Evolutionary conservation across 768 basidiomycete species (phyloP).

Genomic region (Auricularia sp.): DNA sequence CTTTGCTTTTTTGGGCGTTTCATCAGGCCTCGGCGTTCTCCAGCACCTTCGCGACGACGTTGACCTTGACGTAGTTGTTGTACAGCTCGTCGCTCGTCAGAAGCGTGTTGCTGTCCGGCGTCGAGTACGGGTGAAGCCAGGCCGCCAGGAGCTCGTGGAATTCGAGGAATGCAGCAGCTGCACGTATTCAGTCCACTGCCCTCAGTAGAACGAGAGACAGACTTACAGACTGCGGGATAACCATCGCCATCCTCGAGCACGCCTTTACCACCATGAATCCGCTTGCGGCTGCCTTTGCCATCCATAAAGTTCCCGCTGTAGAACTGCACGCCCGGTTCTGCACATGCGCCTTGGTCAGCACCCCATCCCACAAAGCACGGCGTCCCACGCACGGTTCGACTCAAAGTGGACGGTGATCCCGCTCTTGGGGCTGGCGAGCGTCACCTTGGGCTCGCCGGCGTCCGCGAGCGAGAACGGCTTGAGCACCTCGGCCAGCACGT

Average conservation of each 20-base stretch:
- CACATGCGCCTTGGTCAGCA: neutral
- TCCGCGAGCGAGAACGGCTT: conserved; percentile 8
- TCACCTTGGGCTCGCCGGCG: conserved; percentile 35
- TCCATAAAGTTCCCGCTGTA: conserved; percentile 52
- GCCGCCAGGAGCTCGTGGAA: conserved; percentile 62
- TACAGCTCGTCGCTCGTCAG: conserved; percentile 63
- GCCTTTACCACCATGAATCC: conserved; percentile 68
- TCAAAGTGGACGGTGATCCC: conserved; percentile 53
- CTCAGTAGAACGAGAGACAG: neutral
- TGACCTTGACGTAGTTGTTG: conserved; percentile 56
- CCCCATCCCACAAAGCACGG: neutral
- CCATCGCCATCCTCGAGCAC: conserved; percentile 41
- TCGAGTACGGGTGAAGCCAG: conserved; percentile 44
- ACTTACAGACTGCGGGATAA: conserved; percentile 45
- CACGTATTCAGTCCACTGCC: conserved; percentile 4
- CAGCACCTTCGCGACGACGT: conserved; percentile 24
- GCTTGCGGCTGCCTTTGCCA: conserved; percentile 47
- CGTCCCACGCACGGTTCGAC: conserved; percentile 52
- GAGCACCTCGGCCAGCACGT: conserved; percentile 38
- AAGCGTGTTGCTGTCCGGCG: conserved; percentile 45
- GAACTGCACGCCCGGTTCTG: conserved; percentile 68
- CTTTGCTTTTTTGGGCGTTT: neutral
- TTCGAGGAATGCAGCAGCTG: conserved; percentile 57
- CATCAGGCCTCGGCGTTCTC: neutral
- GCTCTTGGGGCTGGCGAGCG: conserved; percentile 44